Conservation (phyloP, 2,329 filamentous ascomycete species). For the Nakataea oryzae region DNA sequence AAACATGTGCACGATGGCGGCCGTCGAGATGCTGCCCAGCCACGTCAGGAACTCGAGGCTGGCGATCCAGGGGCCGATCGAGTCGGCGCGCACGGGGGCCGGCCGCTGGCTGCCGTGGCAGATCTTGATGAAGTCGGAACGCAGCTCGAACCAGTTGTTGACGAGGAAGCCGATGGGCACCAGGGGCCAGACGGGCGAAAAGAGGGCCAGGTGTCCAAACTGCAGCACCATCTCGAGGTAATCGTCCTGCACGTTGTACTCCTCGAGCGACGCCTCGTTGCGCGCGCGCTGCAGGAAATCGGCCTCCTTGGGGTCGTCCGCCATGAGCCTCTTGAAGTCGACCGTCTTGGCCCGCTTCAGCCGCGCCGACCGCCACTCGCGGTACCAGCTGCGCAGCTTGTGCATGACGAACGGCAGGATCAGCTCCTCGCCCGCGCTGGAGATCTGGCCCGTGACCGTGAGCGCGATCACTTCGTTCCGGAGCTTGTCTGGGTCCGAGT, state of each 20-base stretch:
- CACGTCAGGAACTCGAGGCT: conserved; percentile 59
- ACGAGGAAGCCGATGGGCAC: conserved; percentile 62
- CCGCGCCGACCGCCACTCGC: conserved; percentile 22
- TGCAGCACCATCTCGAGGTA: conserved; percentile 64
- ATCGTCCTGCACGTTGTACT: conserved; percentile 65
- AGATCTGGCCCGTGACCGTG: conserved; percentile 61
- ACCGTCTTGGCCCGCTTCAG: conserved; percentile 17
- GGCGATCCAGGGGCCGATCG: conserved; percentile 64
- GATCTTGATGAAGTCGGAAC: conserved; percentile 69
- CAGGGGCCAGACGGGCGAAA: conserved; percentile 67
- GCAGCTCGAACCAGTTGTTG: conserved; percentile 70
- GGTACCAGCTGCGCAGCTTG: conserved; percentile 35
- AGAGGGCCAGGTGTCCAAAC: conserved; percentile 65
- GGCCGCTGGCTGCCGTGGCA: conserved; percentile 64
- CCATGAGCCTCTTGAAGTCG: conserved; percentile 32
- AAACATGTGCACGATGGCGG: conserved; percentile 66
- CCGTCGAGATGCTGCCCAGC: conserved; percentile 62
- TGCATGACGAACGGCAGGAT: conserved; percentile 60
- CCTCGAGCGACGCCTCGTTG: conserved; percentile 54
- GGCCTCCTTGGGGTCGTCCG: conserved; percentile 51
- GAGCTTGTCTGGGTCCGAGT: conserved; percentile 54
- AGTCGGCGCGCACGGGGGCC: conserved; percentile 57
- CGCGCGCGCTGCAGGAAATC: conserved; percentile 54
- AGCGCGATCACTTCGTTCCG: conserved; percentile 67
- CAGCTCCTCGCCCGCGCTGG: conserved; percentile 63